Evolutionary conservation across 345 rosid species (phyloP).

Genomic region (Limnanthes douglasii): DNA sequence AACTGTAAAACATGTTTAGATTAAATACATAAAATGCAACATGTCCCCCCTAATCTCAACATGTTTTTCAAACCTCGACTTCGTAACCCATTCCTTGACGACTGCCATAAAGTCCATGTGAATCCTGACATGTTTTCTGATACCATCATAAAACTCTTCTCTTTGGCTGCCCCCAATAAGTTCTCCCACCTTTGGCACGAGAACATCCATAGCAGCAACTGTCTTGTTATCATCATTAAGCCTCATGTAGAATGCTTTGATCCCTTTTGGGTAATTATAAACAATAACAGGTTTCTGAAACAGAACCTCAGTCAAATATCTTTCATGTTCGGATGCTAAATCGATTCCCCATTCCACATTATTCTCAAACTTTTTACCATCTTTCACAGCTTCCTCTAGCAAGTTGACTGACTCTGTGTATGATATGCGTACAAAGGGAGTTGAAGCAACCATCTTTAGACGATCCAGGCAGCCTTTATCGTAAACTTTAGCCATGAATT

Average conservation of each 20-base stretch:
- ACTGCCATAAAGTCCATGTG: too few species aligned
- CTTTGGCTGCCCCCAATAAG: too few species aligned
- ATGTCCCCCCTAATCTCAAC: too few species aligned
- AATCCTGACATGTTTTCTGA: too few species aligned
- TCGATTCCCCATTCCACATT: conserved; percentile 88
- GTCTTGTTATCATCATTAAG: conserved; percentile 79
- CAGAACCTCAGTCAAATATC: conserved; percentile 77
- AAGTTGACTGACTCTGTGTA: conserved; percentile 70
- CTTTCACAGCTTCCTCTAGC: conserved; percentile 47
- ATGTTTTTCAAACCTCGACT: too few species aligned
- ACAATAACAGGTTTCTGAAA: conserved; percentile 88
- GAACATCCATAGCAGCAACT: conserved; percentile 97
- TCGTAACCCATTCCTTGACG: too few species aligned
- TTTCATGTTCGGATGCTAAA: conserved; percentile 94
- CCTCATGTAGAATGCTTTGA: conserved; percentile 96
- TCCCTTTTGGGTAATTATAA: conserved; percentile 85
- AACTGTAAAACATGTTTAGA: too few species aligned
- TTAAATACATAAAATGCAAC: too few species aligned
- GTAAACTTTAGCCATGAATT: conserved; percentile 68
- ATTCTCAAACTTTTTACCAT: conserved; percentile 70
- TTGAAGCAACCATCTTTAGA: conserved; percentile 58
- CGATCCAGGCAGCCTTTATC: conserved; percentile 69
- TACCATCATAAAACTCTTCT: too few species aligned
- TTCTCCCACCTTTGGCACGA: conserved; percentile 88
- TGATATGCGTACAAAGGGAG: conserved; percentile 68